Base-by-base conservation (phyloP, 352 stramenopile species). In the Phytophthora lateralis region DNA sequence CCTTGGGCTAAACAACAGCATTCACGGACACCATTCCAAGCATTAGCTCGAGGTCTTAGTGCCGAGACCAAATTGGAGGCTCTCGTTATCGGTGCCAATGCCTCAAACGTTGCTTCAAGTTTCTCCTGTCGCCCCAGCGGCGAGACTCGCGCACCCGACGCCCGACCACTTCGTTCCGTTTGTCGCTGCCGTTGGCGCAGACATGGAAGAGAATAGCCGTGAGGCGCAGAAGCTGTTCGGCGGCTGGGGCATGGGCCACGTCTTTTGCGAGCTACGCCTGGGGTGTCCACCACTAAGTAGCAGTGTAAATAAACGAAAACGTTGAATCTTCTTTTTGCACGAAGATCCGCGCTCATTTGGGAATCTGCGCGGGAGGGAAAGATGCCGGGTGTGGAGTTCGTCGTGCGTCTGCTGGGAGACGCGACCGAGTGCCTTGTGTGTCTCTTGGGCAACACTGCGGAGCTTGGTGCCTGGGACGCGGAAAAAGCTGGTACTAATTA, bases 381-480 rank as follows among this genome's bases (percentile, higher is more conserved):
- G 35, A 43, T 43, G 14, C 3, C 57, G 5, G 37, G 62, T n/a
- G 60, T 84, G 30, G 53, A 69, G 52, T 86, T 86, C 38, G 41
- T 21, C 4, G 62, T 84, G 49, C 72, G 77, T 2, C 41, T 84
- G 42, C 49, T 84, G 20, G 57, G 50, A 57, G 65, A 76, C 20
- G 48, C 38, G 18, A 60, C 41, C 18, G 64, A 71, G 20, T 39
- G 43, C 38, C 56, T 66, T 20, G 63, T 93, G 42, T 89, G 69
- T 55, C 34, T 93, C 11, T 34, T 91, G 17, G 84, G 84, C 6
- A 87, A 69, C 50, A 66, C 57, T 1, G 6, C 30, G 7, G 80
- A 92, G 58, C 56, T 94, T 8, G 85, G 85, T 24, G 69, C 73
- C 8, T 94, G 85, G 85, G 71, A 89, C 59, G 55, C 73, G 10